Base-by-base conservation (phyloP, 768 basidiomycete genomes). In the Kwoniella bestiolae region DNA sequence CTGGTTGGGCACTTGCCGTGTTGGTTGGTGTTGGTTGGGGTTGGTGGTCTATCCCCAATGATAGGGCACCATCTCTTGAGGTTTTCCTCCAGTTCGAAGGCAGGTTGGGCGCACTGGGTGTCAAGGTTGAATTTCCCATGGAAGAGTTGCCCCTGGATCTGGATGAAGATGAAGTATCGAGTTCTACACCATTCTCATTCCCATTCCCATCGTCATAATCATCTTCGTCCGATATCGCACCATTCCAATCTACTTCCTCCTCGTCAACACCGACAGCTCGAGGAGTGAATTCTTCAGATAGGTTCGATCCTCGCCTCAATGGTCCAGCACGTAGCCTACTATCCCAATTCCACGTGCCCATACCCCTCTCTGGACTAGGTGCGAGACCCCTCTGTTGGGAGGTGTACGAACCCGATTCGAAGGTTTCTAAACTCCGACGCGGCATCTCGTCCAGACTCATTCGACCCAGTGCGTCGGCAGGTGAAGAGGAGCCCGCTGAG, bases 161-260 rank as follows among this genome's bases (percentile, higher is more conserved):
- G n/a, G 52, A 55, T 35, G 52, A 34, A 35, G 52, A 55, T 21
- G 26, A 26, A 34, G 34, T 34, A 26, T 41, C 57, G 28, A 23
- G 7, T 41, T 41, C 38, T 41, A 41, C 12, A 41, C 18, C 4
- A 41, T 41, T 18, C 12, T 41, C 18, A 41, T 41, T 41, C 26
- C 28, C 41, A n/a, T 28, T 21, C 21, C 52, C 58, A 64, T 51
- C 64, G 23, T 69, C 76, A 45, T 76, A 76, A n/a, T 78, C 76
- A 49, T 76, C 76, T 25, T 74, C 79, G 56, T 79, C 78, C 29
- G 76, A 72, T 3, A 77, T 58, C 2, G 67, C 34, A 8, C 68
- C 78, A 26, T 69, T 67, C 76, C 76, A 77, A 61, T 79, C 78
- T 2, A 79, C 69, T 50, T 74, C 68, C n/a, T 77, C 76, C 21